Percentiles rank a stretch among this genome's conserved stretches.
These are phyloP conservation scores for Herpetomonas samuelpessoai DNA, from an alignment of 208 protist genomes.

Conservation along the genomic window DNA sequence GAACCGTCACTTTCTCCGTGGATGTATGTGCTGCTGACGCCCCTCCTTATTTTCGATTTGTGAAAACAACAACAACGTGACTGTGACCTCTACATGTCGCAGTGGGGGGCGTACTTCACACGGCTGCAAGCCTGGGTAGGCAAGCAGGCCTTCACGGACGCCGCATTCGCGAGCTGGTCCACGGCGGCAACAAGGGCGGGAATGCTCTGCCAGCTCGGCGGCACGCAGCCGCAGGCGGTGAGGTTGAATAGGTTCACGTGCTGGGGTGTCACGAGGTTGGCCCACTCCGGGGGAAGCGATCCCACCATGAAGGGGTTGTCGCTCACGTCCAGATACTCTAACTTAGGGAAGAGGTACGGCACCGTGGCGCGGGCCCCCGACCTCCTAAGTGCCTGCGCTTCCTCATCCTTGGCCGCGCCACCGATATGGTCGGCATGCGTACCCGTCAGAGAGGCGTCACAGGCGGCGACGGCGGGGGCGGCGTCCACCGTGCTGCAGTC, in stretches of 20 bases:
- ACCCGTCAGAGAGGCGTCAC: too few relatives aligned
- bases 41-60: too few relatives aligned
- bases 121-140: not conserved
- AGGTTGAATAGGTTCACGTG: not conserved
- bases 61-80: too few relatives aligned
- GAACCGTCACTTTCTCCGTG: too few relatives aligned
- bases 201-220: not conserved
- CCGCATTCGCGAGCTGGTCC: not conserved
- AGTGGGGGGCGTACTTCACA: not conserved
- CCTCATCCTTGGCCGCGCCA: not conserved
- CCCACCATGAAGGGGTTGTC: not conserved
- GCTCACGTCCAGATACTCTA: not conserved
- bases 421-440: too few relatives aligned
- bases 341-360: not conserved
- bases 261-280: not conserved
- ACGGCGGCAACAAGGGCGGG: not conserved
- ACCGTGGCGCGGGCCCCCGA: too few relatives aligned
- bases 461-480: too few relatives aligned
- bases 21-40: too few relatives aligned
- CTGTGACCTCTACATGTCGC: slow-evolving; percentile 1
- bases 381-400: too few relatives aligned
- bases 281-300: not conserved
- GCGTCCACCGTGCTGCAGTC: not conserved
- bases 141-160: not conserved
- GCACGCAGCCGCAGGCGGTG: not conserved